Conservation (phyloP, 306 rosid genomes). For the Phaseolus lunatus region DNA sequence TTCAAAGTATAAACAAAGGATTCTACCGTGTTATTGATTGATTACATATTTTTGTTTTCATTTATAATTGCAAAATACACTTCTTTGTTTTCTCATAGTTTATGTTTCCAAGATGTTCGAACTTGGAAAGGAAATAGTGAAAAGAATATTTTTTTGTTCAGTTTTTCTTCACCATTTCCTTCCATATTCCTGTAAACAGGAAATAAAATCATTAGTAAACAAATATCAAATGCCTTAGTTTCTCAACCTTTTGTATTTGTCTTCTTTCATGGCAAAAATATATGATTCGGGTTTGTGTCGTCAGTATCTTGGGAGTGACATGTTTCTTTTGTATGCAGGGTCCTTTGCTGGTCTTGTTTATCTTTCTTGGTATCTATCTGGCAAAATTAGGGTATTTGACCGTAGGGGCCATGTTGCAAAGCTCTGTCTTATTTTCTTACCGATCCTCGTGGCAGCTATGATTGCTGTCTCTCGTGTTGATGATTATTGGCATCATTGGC, state of each 20-base stretch:
- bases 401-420: conserved; percentile 83
- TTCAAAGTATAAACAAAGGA: not conserved
- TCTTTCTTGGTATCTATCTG: conserved; percentile 83
- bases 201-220: conserved; percentile 12
- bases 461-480: conserved; percentile 91
- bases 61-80: not conserved
- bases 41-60: not conserved
- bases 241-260: conserved; percentile 1
- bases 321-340: conserved; percentile 61
- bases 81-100: not conserved
- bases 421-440: conserved; percentile 73
- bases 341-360: conserved; percentile 91
- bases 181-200: conserved; percentile 17
- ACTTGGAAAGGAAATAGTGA: not conserved
- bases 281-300: not conserved
- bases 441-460: conserved; percentile 77
- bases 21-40: not conserved
- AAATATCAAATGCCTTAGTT: not conserved
- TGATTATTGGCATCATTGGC: conserved; percentile 99
- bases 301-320: conserved; percentile 20
- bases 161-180: not conserved
- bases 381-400: conserved; percentile 83
- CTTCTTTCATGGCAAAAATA: not conserved
- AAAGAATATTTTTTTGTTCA: not conserved
- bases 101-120: not conserved